These are phyloP conservation scores for Polygonum aviculare DNA, from an alignment of 148 eudicot species.

Conservation along the genomic window DNA sequence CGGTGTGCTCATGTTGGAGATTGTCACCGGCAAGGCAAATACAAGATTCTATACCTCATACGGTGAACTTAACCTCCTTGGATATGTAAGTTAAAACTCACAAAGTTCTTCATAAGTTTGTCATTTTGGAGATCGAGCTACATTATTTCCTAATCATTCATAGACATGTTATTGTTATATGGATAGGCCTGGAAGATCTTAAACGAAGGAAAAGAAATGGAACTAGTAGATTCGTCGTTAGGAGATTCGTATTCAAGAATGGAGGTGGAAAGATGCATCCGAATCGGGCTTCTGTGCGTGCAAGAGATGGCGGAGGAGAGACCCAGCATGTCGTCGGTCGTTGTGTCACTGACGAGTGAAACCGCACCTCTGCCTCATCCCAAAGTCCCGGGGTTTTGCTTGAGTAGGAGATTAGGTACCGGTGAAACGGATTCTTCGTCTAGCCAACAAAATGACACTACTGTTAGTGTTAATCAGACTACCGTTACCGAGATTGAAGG, in stretches of 20 bases:
- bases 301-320: slow-evolving; percentile 80
- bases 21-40: background rate
- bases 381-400: slow-evolving; percentile 47
- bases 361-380: slow-evolving; percentile 42
- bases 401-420: slow-evolving; percentile 34
- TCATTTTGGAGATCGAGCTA: background rate
- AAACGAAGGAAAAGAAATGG: slow-evolving; percentile 58
- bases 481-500: slow-evolving; percentile 56
- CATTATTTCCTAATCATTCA: background rate
- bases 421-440: slow-evolving; percentile 42
- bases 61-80: slow-evolving; percentile 3
- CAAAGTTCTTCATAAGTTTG: background rate
- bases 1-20: slow-evolving; percentile 8
- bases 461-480: slow-evolving; percentile 50
- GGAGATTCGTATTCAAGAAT: slow-evolving; percentile 24
- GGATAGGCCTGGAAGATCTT: slow-evolving; percentile 72
- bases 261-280: slow-evolving; percentile 66
- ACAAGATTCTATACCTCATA: background rate
- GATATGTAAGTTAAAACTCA: background rate
- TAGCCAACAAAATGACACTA: slow-evolving; percentile 44
- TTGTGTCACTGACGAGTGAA: slow-evolving; percentile 64
- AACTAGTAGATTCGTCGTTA: slow-evolving; percentile 35
- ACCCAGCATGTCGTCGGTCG: slow-evolving; percentile 68
- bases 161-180: background rate
- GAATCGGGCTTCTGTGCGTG: slow-evolving; percentile 69